These are phyloP conservation scores for Mycocentrospora acerina DNA, from an alignment of 2,329 filamentous ascomycete species.

Conservation along the genomic window DNA sequence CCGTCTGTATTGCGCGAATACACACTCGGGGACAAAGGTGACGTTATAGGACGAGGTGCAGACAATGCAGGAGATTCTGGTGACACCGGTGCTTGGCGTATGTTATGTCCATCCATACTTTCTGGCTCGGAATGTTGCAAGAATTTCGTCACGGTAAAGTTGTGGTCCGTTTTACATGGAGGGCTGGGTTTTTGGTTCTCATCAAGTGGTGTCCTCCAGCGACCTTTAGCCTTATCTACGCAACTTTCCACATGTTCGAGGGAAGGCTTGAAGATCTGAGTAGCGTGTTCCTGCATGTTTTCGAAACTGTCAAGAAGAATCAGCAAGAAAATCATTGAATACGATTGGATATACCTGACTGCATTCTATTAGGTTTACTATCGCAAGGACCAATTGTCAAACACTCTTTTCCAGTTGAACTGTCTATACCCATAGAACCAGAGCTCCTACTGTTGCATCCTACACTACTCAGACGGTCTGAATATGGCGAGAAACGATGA, in stretches of 20 bases:
- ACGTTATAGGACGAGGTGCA: constrained; percentile 12
- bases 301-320: too few species aligned
- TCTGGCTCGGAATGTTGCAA: not conserved
- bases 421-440: too few species aligned
- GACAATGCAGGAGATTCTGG: constrained; percentile 11
- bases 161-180: constrained; percentile 29
- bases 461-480: constrained; percentile 8
- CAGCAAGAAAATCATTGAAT: too few species aligned
- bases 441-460: not conserved
- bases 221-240: constrained; percentile 40
- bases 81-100: not conserved
- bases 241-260: constrained; percentile 43
- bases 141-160: constrained; percentile 15
- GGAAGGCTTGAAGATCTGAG: constrained; percentile 31
- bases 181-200: constrained; percentile 31
- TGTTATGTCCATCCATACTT: too few species aligned
- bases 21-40: constrained; percentile 49
- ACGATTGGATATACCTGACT: too few species aligned
- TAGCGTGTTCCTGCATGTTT: not conserved
- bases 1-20: constrained; percentile 49
- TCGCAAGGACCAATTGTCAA: too few species aligned
- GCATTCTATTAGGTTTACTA: too few species aligned
- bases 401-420: too few species aligned
- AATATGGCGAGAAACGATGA: constrained; percentile 7
- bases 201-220: constrained; percentile 47